phyloP scores from a whole-genome alignment of 2,329 filamentous ascomycete species.

The Colletotrichum sp. region DNA sequence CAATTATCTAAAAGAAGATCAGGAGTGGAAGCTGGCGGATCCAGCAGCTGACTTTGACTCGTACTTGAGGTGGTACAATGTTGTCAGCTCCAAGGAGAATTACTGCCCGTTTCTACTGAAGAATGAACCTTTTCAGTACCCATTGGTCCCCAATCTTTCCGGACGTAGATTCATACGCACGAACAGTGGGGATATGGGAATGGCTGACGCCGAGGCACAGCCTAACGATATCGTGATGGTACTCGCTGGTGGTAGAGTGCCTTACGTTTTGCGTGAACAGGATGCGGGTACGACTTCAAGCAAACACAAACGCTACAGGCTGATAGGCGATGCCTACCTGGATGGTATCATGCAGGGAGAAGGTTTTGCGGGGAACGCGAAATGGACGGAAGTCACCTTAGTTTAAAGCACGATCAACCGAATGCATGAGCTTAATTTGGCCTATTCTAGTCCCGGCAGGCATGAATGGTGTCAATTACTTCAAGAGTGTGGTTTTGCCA shows the following conservation, averaged over 20 bases:
- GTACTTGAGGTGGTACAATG: not conserved
- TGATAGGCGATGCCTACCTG: rapidly evolving
- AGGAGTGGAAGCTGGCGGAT: not conserved
- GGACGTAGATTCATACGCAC: not conserved
- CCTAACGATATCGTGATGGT: not conserved
- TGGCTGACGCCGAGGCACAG: not conserved
- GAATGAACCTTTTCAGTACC: not conserved
- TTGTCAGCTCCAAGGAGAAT: not conserved
- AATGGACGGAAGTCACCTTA: not conserved
- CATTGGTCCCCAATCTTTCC: not conserved
- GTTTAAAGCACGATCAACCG: no score
- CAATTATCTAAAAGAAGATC: not conserved
- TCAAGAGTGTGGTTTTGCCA: no score
- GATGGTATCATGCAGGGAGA: not conserved
- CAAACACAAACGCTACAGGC: not conserved
- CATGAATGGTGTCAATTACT: no score
- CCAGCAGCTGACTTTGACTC: not conserved
- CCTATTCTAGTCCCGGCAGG: no score
- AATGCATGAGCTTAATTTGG: no score
- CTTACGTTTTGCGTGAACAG: not conserved
- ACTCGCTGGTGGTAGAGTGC: not conserved
- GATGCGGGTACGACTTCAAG: no score
- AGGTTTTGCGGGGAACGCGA: rapidly evolving
- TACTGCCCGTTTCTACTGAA: not conserved
- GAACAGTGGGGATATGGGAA: not conserved